A percentile compares a stretch with the other conserved stretches of the same genome.
Evolutionary conservation across 345 rosid species (phyloP).

Genomic region (Ceriops zippeliana): DNA sequence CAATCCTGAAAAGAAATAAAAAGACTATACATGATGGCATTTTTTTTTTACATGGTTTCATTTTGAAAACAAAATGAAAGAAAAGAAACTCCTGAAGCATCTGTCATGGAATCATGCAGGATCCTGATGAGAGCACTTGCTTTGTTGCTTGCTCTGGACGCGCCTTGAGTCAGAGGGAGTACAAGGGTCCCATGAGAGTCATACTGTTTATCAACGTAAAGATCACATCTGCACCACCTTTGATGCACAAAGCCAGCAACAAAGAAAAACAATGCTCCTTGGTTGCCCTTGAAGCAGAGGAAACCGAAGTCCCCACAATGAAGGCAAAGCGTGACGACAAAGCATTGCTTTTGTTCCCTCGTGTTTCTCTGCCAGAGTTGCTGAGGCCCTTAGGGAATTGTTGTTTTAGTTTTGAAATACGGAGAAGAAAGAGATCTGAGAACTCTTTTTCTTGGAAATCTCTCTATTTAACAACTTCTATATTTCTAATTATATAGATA

Average conservation of each 20-base stretch:
- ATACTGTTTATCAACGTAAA: slow-evolving; percentile 43
- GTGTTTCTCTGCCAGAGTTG: slow-evolving; percentile 56
- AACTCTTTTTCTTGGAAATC: too few relatives aligned
- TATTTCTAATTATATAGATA: too few relatives aligned
- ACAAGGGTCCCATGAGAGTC: slow-evolving; percentile 60
- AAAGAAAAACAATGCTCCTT: slow-evolving; percentile 62
- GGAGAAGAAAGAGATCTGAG: too few relatives aligned
- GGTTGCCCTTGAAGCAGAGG: slow-evolving; percentile 44
- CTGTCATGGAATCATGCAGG: slow-evolving; percentile 68
- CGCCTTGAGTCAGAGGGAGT: slow-evolving; percentile 65
- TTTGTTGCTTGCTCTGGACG: slow-evolving; percentile 64
- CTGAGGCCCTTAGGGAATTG: slow-evolving; percentile 44
- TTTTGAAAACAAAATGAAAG: neutral
- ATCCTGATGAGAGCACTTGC: slow-evolving; percentile 59
- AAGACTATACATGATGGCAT: slow-evolving; percentile 10
- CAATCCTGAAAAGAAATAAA: slow-evolving; percentile 5
- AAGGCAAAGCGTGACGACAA: slow-evolving; percentile 42
- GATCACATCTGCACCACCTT: slow-evolving; percentile 61
- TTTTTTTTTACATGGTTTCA: slow-evolving; percentile 34
- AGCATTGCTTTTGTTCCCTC: slow-evolving; percentile 59
- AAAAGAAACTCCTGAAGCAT: slow-evolving; percentile 35
- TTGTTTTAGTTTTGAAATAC: too few relatives aligned
- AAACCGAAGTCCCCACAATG: slow-evolving; percentile 39
- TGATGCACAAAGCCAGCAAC: slow-evolving; percentile 62
- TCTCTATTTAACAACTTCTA: too few relatives aligned